Evolutionary conservation across 192 early-diverging fungal species (phyloP).

Genomic region (Umbelopsis sp.): DNA sequence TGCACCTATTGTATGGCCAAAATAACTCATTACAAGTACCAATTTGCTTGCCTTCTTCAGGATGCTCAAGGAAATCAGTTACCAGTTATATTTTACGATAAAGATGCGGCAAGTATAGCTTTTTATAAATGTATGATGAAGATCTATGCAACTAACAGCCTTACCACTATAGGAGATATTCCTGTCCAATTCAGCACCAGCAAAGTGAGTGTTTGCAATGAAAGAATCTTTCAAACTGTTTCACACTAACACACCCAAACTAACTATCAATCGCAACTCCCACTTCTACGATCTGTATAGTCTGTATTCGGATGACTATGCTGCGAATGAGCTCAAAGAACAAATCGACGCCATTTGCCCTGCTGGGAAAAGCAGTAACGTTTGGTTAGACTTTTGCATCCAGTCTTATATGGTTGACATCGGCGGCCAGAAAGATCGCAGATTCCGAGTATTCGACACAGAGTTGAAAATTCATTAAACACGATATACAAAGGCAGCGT

Average conservation of each 20-base stretch:
- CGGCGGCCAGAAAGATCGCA: background rate
- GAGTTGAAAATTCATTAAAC: conserved; percentile 4
- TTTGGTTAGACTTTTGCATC: background rate
- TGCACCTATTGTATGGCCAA: background rate
- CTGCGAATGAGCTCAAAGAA: background rate
- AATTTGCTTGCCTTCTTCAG: conserved; percentile 8
- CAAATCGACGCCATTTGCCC: conserved; percentile 2
- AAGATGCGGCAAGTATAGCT: background rate
- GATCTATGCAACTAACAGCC: background rate
- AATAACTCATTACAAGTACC: background rate
- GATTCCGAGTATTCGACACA: conserved; percentile 9
- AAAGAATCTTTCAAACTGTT: too few species aligned
- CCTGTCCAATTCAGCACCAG: background rate
- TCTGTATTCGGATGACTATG: background rate
- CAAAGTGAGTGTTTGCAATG: background rate
- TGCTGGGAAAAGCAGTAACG: background rate
- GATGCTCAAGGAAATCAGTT: background rate
- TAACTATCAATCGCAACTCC: too few species aligned
- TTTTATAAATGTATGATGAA: background rate
- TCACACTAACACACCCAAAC: too few species aligned
- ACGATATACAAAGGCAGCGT: background rate
- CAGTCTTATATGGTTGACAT: background rate
- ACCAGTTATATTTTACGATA: conserved; percentile 3
- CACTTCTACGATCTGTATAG: background rate
- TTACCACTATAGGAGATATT: background rate